Evolutionary conservation across 169 alveolate species (phyloP).

Genomic region (Cardiosporidium cionae): DNA sequence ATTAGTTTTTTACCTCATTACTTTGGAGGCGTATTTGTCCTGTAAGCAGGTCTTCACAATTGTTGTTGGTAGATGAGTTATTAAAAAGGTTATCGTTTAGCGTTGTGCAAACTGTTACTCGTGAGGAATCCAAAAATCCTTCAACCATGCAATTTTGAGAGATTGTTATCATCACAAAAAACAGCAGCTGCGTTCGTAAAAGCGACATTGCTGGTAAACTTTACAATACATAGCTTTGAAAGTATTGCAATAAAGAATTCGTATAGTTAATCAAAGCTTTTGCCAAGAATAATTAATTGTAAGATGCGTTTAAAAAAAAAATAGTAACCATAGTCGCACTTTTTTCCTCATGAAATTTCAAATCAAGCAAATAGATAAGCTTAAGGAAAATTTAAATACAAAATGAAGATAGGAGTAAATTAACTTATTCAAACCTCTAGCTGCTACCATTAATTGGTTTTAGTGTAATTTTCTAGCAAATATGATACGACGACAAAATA

Average conservation of each 20-base stretch:
- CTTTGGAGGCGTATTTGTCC: background rate
- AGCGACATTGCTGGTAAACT: background rate
- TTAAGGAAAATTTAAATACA: too few relatives aligned
- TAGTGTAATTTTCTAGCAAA: too few relatives aligned
- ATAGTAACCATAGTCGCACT: too few relatives aligned
- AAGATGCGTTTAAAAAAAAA: too few relatives aligned
- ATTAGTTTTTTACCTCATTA: background rate
- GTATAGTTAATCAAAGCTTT: background rate
- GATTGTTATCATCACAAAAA: background rate
- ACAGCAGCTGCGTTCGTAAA: background rate
- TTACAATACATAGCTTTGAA: background rate
- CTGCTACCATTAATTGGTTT: too few relatives aligned
- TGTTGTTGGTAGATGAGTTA: too few relatives aligned
- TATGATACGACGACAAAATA: too few relatives aligned
- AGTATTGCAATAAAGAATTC: background rate
- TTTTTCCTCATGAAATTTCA: too few relatives aligned
- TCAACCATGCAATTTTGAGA: background rate
- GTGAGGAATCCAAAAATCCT: background rate
- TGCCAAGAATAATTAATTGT: background rate
- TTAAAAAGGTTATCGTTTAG: too few relatives aligned
- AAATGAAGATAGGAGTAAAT: too few relatives aligned
- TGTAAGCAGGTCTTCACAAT: background rate
- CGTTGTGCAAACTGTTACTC: background rate
- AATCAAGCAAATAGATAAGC: too few relatives aligned
- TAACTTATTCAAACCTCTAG: too few relatives aligned